These are phyloP conservation scores for Monosporascus sp. DNA, from an alignment of 2,329 filamentous ascomycete genomes.

Conservation along the genomic window DNA sequence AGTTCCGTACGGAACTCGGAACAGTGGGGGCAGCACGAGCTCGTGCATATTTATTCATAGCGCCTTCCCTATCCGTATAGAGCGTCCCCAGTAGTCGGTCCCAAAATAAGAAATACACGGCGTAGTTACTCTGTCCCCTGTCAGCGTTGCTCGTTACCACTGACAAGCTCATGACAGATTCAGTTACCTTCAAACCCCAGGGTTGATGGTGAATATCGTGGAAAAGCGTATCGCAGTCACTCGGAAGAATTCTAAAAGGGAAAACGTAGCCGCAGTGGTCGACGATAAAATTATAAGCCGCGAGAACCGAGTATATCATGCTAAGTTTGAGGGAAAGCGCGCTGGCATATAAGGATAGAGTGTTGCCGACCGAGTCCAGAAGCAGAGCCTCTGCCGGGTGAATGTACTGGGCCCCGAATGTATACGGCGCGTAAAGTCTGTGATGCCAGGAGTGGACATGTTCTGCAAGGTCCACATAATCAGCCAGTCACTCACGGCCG, in stretches of 20 bases:
- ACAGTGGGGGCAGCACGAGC: no score
- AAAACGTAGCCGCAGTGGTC: background rate
- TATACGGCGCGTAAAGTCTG: background rate
- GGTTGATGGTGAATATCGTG: background rate
- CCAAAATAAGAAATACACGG: background rate
- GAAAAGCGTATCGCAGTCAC: background rate
- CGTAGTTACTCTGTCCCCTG: background rate
- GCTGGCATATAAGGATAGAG: background rate
- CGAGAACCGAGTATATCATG: background rate
- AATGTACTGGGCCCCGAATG: background rate
- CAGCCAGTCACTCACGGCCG: background rate
- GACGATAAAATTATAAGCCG: background rate
- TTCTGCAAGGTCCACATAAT: background rate
- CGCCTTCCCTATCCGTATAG: background rate
- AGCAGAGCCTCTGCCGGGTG: background rate
- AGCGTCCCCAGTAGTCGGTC: background rate
- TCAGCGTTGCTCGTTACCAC: background rate
- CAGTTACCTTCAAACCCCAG: background rate
- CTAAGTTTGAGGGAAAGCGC: background rate
- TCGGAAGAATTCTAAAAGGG: background rate
- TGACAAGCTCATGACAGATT: background rate
- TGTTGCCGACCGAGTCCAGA: background rate
- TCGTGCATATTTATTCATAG: background rate
- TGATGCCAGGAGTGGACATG: background rate
- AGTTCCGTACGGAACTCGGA: no score